Evolutionary conservation across 2,329 filamentous ascomycete species (phyloP).

Genomic region (Aspergillus phoenicis): DNA sequence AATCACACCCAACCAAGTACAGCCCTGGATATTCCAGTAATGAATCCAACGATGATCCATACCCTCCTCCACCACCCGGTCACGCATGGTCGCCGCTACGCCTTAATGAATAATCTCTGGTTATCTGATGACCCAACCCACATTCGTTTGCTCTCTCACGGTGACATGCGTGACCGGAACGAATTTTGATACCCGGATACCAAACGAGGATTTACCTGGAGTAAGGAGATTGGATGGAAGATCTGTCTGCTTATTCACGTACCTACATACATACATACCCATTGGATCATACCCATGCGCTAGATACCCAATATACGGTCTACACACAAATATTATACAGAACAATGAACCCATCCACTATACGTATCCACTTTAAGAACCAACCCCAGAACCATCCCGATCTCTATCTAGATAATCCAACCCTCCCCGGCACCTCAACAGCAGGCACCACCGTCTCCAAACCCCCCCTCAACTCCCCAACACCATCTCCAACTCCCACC

Average conservation of each 20-base stretch:
- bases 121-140: neutral
- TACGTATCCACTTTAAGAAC: neutral
- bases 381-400: neutral
- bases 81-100: neutral
- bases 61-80: neutral
- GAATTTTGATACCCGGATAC: neutral
- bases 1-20: neutral
- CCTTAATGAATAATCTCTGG: neutral
- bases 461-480: slow-evolving; percentile 63
- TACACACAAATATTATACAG: neutral
- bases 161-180: neutral
- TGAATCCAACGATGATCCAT: neutral
- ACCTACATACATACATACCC: neutral
- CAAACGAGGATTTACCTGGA: neutral
- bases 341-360: neutral
- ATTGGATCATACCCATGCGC: neutral
- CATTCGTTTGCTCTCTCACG: neutral
- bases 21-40: neutral
- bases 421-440: slow-evolving; percentile 57
- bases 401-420: neutral
- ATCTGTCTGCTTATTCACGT: neutral
- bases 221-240: neutral
- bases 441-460: slow-evolving; percentile 83
- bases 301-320: neutral
- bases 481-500: slow-evolving; percentile 63